phyloP scores from a whole-genome alignment of 768 basidiomycete genomes.

The Amanita molliuscula region DNA sequence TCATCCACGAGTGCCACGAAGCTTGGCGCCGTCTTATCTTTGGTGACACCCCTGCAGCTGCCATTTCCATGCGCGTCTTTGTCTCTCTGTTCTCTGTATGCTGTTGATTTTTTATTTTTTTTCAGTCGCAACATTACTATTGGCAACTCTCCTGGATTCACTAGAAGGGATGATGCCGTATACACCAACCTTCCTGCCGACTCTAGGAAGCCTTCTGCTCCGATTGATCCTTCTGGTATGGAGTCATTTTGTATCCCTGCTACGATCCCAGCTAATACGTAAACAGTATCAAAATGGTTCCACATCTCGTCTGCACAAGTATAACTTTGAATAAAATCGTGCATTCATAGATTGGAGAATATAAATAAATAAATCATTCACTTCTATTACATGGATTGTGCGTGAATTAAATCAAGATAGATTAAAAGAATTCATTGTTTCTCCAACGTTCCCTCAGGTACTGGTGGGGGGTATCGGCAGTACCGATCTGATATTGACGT shows the following conservation, averaged over 20 bases:
- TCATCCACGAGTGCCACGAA: slow-evolving; percentile 98
- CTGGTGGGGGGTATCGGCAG: slow-evolving; percentile 78
- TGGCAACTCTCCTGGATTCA: slow-evolving; percentile 62
- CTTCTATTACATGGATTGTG: neutral
- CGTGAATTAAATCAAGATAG: neutral
- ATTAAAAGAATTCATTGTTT: slow-evolving; percentile 13
- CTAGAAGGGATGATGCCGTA: slow-evolving; percentile 46
- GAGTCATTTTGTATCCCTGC: slow-evolving; percentile 6
- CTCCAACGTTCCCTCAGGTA: slow-evolving; percentile 36
- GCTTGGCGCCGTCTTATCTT: slow-evolving; percentile 91
- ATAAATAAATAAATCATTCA: slow-evolving; percentile 4
- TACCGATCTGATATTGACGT: slow-evolving; percentile 85
- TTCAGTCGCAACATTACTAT: slow-evolving; percentile 73
- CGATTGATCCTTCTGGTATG: slow-evolving; percentile 86
- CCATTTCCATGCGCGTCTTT: slow-evolving; percentile 74
- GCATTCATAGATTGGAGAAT: neutral
- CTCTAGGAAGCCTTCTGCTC: slow-evolving; percentile 76
- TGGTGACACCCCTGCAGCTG: slow-evolving; percentile 61
- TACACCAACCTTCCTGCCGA: slow-evolving; percentile 66
- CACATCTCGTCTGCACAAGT: slow-evolving; percentile 87
- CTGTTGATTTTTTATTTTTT: slow-evolving; percentile 5
- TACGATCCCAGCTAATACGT: neutral
- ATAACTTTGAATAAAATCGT: slow-evolving; percentile 18
- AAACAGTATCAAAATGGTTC: slow-evolving; percentile 83
- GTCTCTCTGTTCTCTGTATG: neutral